Evolutionary conservation across 805 yeast species (phyloP), one percentile per base, ranked within the genome.

Genomic region (Candida qinlingensis): DNA sequence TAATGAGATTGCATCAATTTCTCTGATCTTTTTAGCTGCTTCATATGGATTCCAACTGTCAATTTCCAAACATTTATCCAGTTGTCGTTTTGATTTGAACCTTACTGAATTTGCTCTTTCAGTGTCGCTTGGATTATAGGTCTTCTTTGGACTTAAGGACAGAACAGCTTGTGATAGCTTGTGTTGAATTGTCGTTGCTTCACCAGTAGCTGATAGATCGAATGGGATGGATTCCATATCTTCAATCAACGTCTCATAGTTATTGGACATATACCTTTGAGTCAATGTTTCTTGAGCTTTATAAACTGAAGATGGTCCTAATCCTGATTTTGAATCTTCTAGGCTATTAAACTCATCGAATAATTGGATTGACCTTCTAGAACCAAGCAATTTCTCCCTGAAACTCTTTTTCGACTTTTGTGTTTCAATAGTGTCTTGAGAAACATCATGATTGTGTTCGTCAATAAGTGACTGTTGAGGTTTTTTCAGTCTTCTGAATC

Each of bases 221-320:
- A 60, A 59, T 6, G 65, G 62, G 5, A 59, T 53, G 0, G 51
- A 47, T n/a, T 61, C 61, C 47, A 61, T 43, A 38, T 61, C 65
- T 4, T 49, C 50, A 41, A 57, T 47, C 39, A 61, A 44, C 11
- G 30, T 51, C 8, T 57, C 58, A 45, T 56, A 59, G 33, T 44
- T 43, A 42, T 44, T 46, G 29, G 40, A 43, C 59, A 58, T 52
- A 28, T 60, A 61, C 28, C 60, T 44, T 39, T 61, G 63, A 1
- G 65, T 61, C 37, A 61, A 52, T 0, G 65, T 60, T 42, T 59
- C 59, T 7, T 49, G 47, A 0, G 44, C 58, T 4, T 52, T 55
- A 42, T 46, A 49, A 9, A 37, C 27, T 30, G 44, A 37, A 3
- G 46, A 33, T 13, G 38, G 36, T 5, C 11, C 8, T n/a, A 11